A percentile compares a stretch with the other conserved stretches of the same genome.
phyloP scores from a whole-genome alignment of 768 basidiomycete species.

The Clavaria fumosa region DNA sequence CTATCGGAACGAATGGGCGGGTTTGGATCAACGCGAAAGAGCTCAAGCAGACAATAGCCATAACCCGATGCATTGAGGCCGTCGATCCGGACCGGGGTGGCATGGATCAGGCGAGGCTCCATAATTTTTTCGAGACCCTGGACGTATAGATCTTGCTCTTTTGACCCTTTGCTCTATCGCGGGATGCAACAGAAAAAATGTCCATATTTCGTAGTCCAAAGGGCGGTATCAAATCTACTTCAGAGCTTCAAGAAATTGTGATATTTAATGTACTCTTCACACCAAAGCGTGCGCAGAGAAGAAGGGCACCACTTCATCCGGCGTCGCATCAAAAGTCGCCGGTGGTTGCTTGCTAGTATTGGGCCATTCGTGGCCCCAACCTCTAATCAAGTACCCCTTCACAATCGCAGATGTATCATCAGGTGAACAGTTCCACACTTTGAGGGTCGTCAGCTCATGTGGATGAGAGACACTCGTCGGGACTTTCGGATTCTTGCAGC shows the following conservation, averaged over 20 bases:
- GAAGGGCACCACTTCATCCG: slow-evolving; percentile 11
- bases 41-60: slow-evolving; percentile 54
- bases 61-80: slow-evolving; percentile 66
- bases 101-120: slow-evolving; percentile 37
- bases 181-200: no score
- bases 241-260: no score
- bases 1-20: slow-evolving; percentile 83
- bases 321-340: slow-evolving; percentile 9
- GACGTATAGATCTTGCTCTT: slow-evolving; percentile 23
- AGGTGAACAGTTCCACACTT: slow-evolving; percentile 6
- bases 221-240: no score
- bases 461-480: slow-evolving; percentile 6
- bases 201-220: no score
- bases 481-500: not conserved
- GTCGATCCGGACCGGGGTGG: slow-evolving; percentile 63
- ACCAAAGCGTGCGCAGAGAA: slow-evolving; percentile 8
- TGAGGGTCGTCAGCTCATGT: slow-evolving; percentile 4
- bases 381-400: slow-evolving; percentile 7
- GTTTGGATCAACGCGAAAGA: slow-evolving; percentile 80
- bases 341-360: slow-evolving; percentile 2
- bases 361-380: slow-evolving; percentile 9
- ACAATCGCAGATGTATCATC: slow-evolving; percentile 2
- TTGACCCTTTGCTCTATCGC: no score
- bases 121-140: slow-evolving; percentile 34
- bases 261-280: no score